Evolutionary conservation across 257 asterid genomes (phyloP).

Genomic region (Coffea eugenioides): DNA sequence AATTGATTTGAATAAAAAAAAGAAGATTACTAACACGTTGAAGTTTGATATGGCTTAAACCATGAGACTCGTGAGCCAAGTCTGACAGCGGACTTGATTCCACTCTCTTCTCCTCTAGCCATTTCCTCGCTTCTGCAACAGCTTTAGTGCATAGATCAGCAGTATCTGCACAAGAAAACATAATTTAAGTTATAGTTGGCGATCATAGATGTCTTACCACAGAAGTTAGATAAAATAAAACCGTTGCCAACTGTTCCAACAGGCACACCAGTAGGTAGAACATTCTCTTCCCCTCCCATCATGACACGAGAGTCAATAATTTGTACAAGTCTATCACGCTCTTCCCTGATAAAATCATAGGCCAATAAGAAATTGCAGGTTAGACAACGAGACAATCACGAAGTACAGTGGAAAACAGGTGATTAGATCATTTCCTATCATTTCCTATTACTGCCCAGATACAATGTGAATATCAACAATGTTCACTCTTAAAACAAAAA

Average conservation of each 20-base stretch:
- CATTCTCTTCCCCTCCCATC: slow-evolving; percentile 37
- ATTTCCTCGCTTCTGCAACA: slow-evolving; percentile 67
- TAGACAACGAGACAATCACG: not conserved
- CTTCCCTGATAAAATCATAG: slow-evolving; percentile 53
- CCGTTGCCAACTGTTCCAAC: slow-evolving; percentile 37
- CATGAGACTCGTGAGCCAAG: slow-evolving; percentile 34
- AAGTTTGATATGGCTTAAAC: slow-evolving; percentile 28
- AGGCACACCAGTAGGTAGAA: slow-evolving; percentile 26
- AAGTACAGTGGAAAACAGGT: slow-evolving; percentile 4
- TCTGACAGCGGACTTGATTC: slow-evolving; percentile 43
- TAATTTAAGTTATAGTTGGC: slow-evolving; percentile 14
- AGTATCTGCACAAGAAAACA: slow-evolving; percentile 38
- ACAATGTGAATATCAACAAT: not conserved
- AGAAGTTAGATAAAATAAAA: slow-evolving; percentile 20
- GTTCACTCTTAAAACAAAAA: not conserved
- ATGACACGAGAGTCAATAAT: slow-evolving; percentile 66
- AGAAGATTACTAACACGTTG: slow-evolving; percentile 39
- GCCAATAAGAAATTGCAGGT: slow-evolving; percentile 7
- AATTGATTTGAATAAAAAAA: not conserved
- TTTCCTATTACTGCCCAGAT: not conserved
- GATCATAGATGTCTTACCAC: not conserved
- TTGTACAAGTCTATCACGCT: slow-evolving; percentile 61
- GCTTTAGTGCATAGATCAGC: slow-evolving; percentile 46
- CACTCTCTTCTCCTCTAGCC: slow-evolving; percentile 69
- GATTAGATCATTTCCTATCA: not conserved